phyloP scores from a whole-genome alignment of 768 basidiomycete genomes.

The Amanita inopinata region DNA sequence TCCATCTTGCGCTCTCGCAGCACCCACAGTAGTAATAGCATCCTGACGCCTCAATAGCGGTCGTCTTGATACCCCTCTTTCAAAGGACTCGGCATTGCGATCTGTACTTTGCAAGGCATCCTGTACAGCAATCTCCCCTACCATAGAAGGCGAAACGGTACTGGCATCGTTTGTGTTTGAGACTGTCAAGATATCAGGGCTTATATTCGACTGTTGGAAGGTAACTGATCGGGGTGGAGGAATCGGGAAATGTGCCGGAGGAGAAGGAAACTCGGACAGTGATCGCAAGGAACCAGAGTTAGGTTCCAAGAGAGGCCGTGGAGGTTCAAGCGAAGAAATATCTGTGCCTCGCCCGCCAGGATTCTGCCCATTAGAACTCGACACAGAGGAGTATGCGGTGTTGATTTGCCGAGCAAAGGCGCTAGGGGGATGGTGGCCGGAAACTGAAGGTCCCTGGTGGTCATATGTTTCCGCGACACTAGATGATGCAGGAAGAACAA shows the following conservation, averaged over 20 bases:
- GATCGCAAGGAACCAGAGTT: conserved; percentile 52
- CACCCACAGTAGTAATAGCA: neutral
- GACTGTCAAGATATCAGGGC: too few relatives aligned
- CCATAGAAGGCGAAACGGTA: neutral
- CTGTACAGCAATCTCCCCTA: neutral
- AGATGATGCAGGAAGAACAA: neutral
- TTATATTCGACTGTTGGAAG: too few relatives aligned
- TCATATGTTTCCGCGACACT: neutral
- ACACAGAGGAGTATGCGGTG: neutral
- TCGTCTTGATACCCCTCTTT: neutral
- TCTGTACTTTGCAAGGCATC: too few relatives aligned
- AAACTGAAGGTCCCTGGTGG: neutral
- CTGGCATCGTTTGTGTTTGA: neutral
- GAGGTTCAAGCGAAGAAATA: conserved; percentile 27
- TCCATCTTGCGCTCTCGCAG: neutral
- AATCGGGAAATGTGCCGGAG: conserved; percentile 63
- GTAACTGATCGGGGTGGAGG: conserved; percentile 16
- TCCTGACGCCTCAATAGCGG: neutral
- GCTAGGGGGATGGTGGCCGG: neutral
- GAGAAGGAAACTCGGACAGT: conserved; percentile 63
- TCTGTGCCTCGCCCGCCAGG: conserved; percentile 5
- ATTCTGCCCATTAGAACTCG: neutral
- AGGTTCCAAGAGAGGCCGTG: conserved; percentile 26
- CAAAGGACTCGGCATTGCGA: too few relatives aligned
- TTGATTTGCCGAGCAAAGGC: neutral